Evolutionary conservation across 176 grass and related monocot genomes (phyloP).

Genomic region (Musa beccarii): DNA sequence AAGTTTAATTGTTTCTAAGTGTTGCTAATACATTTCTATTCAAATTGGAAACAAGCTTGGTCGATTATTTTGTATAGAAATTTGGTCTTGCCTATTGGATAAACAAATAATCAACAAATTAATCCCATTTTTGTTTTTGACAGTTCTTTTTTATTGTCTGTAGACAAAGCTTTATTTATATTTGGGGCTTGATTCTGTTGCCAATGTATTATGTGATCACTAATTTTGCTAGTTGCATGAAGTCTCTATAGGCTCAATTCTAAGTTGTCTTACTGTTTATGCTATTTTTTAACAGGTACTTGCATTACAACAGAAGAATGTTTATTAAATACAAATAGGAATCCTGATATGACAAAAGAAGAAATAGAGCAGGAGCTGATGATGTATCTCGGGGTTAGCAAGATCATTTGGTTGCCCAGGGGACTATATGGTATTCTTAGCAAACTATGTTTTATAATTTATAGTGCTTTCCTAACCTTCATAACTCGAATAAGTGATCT

Average conservation of each 20-base stretch:
- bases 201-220: not conserved
- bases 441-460: not conserved
- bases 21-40: too few relatives aligned
- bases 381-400: slow-evolving; percentile 64
- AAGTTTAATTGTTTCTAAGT: too few relatives aligned
- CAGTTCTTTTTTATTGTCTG: not conserved
- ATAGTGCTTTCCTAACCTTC: not conserved
- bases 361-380: slow-evolving; percentile 88
- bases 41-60: too few relatives aligned
- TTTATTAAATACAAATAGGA: slow-evolving; percentile 74
- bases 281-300: slow-evolving; percentile 50
- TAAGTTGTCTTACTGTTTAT: not conserved
- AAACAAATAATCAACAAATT: too few relatives aligned
- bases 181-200: not conserved
- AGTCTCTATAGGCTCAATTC: not conserved
- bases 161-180: not conserved
- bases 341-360: slow-evolving; percentile 68
- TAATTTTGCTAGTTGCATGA: not conserved
- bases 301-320: slow-evolving; percentile 97
- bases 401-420: slow-evolving; percentile 84
- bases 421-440: slow-evolving; percentile 65
- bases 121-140: too few relatives aligned
- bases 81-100: too few relatives aligned
- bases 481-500: not conserved
- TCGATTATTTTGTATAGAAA: too few relatives aligned